Evolutionary conservation across 306 rosid genomes (phyloP).

Genomic region (Dalbergia cultrata): DNA sequence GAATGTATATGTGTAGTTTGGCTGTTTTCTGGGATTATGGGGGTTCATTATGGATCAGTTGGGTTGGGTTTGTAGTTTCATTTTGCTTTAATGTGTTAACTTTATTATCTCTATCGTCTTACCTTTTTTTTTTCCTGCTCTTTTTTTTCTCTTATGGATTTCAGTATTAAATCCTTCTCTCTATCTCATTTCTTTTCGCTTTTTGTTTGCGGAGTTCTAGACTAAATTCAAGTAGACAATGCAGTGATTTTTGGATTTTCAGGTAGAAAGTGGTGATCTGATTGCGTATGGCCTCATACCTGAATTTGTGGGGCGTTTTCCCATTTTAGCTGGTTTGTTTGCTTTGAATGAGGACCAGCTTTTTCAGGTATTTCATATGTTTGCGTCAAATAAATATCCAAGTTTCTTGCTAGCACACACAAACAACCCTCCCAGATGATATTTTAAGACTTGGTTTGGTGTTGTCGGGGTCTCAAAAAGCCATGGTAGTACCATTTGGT

Average conservation of each 20-base stretch:
- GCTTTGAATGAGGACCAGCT: slow-evolving; percentile 79
- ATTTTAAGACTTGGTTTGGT: too few species aligned
- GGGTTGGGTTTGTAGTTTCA: slow-evolving; percentile 3
- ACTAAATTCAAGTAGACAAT: slow-evolving; percentile 31
- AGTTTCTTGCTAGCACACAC: neutral
- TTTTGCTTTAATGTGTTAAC: slow-evolving; percentile 31
- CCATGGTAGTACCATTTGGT: too few species aligned
- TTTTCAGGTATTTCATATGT: slow-evolving; percentile 56
- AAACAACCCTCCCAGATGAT: neutral
- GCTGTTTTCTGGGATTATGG: neutral
- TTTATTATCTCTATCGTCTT: slow-evolving; percentile 18
- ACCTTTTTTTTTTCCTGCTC: neutral
- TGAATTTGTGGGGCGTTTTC: slow-evolving; percentile 80
- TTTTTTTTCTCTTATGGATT: neutral
- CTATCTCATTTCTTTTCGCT: neutral
- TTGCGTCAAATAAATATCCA: slow-evolving; percentile 9
- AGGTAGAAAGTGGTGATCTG: slow-evolving; percentile 81
- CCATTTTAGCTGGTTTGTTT: slow-evolving; percentile 70
- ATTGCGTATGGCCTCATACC: slow-evolving; percentile 78
- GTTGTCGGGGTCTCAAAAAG: too few species aligned
- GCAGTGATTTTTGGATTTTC: slow-evolving; percentile 42
- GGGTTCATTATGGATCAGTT: neutral
- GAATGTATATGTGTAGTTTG: slow-evolving; percentile 27
- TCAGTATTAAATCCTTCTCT: slow-evolving; percentile 9
- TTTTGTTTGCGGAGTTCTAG: slow-evolving; percentile 1